Evolutionary conservation across 73 alveolate species (phyloP).

Genomic region (Symbiodinium pilosum): DNA sequence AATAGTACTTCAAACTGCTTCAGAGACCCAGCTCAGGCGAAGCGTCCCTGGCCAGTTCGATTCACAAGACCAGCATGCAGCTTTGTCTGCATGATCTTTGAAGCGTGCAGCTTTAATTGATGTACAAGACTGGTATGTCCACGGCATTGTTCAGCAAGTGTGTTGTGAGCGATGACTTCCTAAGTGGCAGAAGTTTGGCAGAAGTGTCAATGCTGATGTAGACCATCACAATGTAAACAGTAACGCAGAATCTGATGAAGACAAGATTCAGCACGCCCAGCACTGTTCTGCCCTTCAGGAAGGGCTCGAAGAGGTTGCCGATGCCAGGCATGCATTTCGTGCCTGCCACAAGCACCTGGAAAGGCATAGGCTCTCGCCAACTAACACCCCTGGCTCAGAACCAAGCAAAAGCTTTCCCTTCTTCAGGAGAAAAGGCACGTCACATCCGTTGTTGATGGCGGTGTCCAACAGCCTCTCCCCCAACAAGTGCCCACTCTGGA

Average conservation of each 20-base stretch:
- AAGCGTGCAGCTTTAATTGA: not conserved
- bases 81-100: not conserved
- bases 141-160: slow-evolving; percentile 85
- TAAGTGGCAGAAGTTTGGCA: not conserved
- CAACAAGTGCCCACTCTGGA: slow-evolving; percentile 49
- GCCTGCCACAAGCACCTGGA: slow-evolving; percentile 77
- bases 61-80: not conserved
- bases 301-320: slow-evolving; percentile 60
- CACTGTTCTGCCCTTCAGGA: slow-evolving; percentile 78
- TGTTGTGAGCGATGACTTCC: slow-evolving; percentile 70
- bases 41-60: not conserved
- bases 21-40: not conserved
- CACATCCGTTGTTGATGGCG: slow-evolving; percentile 58
- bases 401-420: not conserved
- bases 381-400: too few relatives aligned
- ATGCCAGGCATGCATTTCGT: slow-evolving; percentile 92
- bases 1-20: not conserved
- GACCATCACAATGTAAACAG: not conserved
- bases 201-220: too few relatives aligned
- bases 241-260: not conserved
- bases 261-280: not conserved
- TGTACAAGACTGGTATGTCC: slow-evolving; percentile 92
- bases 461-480: slow-evolving; percentile 69
- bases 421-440: not conserved
- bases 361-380: not conserved